Evolutionary conservation across 2,329 filamentous ascomycete genomes (phyloP), one percentile per base, ranked within the genome.

Genomic region (Colletotrichum cuscutae): DNA sequence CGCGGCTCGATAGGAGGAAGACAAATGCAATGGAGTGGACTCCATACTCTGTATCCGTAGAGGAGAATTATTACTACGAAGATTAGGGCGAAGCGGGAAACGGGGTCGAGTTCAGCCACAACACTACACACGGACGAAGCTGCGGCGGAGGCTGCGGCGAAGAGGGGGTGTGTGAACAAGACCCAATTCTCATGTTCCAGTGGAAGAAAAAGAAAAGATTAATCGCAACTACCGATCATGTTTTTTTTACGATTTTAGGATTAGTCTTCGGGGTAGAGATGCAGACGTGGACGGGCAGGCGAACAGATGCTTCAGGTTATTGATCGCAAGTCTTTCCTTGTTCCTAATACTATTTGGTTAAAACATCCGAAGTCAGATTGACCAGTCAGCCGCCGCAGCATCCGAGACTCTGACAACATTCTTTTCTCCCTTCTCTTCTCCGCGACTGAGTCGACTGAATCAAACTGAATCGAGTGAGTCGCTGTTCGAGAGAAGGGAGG

Each of bases 191-290:
- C 42, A 49, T 49, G 42, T 49, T 49, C 42, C 42, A 49, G 42
- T 49, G 42, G 42, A 58, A 52, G n/a, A 66, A 61, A 37, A 54
- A 53, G 37, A 67, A 12, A 28, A 54, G 28, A 53, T 26, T 32
- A 52, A 5, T 54, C 57, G n/a, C 56, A 61, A 61, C 26, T 49
- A 46, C 63, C 46, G 46, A 37, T 49, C 42, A 49, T 19, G 15
- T 46, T 67, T 67, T 67, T 56, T n/a, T 56, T 49, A 26, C 63
- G 46, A 24, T 60, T 46, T 67, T 56, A 35, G 32, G 62, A 66
- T 35, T 70, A 70, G 54, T 59, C 62, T 28, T 32, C 22, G 28
- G 12, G 46, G 12, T 28, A 19, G 42, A 49, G 61, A n/a, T 9
- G 19, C 22, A 42, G 46, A n/a, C 28, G 46, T 13, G 37, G 9